Conservation (phyloP, 257 asterid species). For the Leonotis leonurus region DNA sequence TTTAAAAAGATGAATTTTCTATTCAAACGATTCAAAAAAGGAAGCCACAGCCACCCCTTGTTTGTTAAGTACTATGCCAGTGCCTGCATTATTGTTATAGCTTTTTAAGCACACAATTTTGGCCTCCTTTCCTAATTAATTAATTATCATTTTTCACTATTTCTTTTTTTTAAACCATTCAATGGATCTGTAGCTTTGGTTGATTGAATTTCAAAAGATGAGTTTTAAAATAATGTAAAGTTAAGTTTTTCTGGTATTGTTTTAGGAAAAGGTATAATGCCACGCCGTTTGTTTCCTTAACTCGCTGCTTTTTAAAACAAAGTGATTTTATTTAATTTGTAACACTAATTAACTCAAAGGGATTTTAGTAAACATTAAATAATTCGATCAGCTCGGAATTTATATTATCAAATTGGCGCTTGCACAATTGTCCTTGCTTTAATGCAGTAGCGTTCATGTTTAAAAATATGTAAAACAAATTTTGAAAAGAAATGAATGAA, state of each 20-base stretch:
- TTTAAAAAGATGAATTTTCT: slow-evolving; percentile 8
- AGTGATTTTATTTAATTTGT: not conserved
- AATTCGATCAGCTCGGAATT: too few relatives aligned
- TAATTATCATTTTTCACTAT: too few relatives aligned
- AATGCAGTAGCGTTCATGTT: too few relatives aligned
- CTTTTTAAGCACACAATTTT: slow-evolving; percentile 16
- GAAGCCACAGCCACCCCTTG: not conserved
- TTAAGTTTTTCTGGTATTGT: not conserved
- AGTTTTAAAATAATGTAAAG: not conserved
- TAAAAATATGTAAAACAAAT: too few relatives aligned
- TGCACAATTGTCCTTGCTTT: too few relatives aligned
- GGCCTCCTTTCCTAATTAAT: slow-evolving; percentile 3
- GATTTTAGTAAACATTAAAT: too few relatives aligned
- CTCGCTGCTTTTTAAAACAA: not conserved
- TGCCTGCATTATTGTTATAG: slow-evolving; percentile 3
- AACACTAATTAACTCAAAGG: not conserved
- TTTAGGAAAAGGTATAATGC: not conserved
- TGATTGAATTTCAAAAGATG: not conserved
- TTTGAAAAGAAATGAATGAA: not conserved
- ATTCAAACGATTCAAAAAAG: slow-evolving; percentile 5
- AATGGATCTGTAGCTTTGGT: not conserved
- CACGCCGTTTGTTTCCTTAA: not conserved
- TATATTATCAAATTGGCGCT: too few relatives aligned
- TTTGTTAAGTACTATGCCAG: not conserved
- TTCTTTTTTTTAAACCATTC: not conserved